phyloP scores from a whole-genome alignment of 805 yeast genomes.

The Candida lessepsii region DNA sequence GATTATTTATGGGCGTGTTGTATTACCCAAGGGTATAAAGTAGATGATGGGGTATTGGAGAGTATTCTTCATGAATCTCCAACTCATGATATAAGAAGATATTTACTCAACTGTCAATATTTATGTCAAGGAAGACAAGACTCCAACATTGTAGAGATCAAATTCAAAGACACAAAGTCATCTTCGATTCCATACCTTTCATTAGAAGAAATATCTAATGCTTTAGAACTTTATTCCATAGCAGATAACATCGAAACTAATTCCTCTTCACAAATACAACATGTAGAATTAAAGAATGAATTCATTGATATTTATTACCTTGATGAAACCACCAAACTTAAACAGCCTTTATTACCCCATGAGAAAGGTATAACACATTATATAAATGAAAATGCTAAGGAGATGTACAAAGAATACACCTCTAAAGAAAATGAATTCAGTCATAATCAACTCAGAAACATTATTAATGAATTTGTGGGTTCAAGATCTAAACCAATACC shows the following conservation, averaged over 20 bases:
- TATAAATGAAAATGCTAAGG: background rate
- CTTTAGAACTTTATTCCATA: conserved; percentile 25
- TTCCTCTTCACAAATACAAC: conserved; percentile 26
- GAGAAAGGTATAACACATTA: conserved; percentile 23
- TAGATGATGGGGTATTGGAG: conserved; percentile 29
- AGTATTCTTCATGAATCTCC: conserved; percentile 16
- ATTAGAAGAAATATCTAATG: conserved; percentile 8
- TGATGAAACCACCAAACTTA: conserved; percentile 29
- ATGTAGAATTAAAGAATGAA: conserved; percentile 31
- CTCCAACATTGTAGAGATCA: background rate
- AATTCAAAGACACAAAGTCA: background rate
- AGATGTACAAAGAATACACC: background rate
- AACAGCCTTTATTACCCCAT: conserved; percentile 32
- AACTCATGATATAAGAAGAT: conserved; percentile 44
- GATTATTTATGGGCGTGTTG: conserved; percentile 45
- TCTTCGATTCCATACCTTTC: background rate
- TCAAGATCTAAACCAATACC: conserved; percentile 38
- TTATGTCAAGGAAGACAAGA: conserved; percentile 22
- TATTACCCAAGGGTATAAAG: conserved; percentile 31
- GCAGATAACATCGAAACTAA: conserved; percentile 29
- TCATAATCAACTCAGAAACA: conserved; percentile 14
- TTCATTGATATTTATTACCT: conserved; percentile 32
- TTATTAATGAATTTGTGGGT: conserved; percentile 24
- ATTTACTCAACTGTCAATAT: conserved; percentile 46
- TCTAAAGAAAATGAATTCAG: background rate